phyloP scores from a whole-genome alignment of 495 filamentous ascomycete species.

The Hypoxylon trugodes region DNA sequence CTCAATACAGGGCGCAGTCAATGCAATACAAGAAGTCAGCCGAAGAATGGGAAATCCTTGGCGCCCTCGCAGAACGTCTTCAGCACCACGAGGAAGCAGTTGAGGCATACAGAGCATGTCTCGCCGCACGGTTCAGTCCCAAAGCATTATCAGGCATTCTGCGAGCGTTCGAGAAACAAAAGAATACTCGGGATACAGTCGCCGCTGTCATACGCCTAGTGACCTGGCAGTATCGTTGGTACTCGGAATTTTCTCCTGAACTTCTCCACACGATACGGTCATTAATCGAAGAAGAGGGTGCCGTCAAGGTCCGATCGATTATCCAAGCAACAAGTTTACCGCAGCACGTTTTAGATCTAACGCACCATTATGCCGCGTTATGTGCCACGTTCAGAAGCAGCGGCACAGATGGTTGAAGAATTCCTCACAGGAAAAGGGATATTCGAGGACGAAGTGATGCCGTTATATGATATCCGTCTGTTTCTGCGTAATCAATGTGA shows the following conservation, averaged over 20 bases:
- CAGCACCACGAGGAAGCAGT: conserved; percentile 89
- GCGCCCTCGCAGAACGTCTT: conserved; percentile 88
- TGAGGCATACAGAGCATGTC: conserved; percentile 88
- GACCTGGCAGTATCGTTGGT: conserved; percentile 99
- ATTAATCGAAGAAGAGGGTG: conserved; percentile 96
- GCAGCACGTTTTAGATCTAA: conserved; percentile 91
- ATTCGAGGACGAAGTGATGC: conserved; percentile 19
- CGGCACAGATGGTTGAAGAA: conserved; percentile 81
- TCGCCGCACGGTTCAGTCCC: conserved; percentile 84
- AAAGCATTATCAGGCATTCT: conserved; percentile 88
- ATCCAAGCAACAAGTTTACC: conserved; percentile 94
- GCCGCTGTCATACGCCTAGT: conserved; percentile 85
- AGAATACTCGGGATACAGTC: conserved; percentile 77
- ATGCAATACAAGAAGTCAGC: conserved; percentile 94
- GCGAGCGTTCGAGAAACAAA: conserved; percentile 73
- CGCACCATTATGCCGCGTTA: conserved; percentile 93
- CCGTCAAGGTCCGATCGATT: conserved; percentile 95
- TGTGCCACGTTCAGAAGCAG: conserved; percentile 95
- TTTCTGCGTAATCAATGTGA: conserved; percentile 19
- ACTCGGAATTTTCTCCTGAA: conserved; percentile 96
- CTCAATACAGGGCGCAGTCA: conserved; percentile 86
- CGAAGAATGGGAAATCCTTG: conserved; percentile 98
- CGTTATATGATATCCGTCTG: conserved; percentile 32
- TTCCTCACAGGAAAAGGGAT: background rate
- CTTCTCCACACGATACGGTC: conserved; percentile 86